phyloP scores from a whole-genome alignment of 257 asterid species.

The Verbena officinalis region DNA sequence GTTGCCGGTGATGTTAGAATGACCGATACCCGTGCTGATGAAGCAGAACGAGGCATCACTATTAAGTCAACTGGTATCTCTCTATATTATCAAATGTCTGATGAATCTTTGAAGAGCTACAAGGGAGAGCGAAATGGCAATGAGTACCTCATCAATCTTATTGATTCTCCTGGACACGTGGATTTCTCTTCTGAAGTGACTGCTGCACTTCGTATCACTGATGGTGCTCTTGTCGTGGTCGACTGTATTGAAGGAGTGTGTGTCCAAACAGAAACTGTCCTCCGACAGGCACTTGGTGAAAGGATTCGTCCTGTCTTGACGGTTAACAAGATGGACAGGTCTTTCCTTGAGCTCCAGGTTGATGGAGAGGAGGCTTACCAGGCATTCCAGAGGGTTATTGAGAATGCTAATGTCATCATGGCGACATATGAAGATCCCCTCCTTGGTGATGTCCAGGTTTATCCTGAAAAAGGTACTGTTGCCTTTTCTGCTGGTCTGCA shows the following conservation, averaged over 20 bases:
- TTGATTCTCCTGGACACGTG: conserved; percentile 1
- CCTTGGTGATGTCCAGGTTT: conserved; percentile 5
- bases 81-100: background rate
- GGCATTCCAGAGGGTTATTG: conserved; percentile 9
- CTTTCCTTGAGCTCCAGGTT: conserved; percentile 9
- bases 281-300: conserved; percentile 1
- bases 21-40: conserved; percentile 52
- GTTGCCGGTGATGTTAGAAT: conserved; percentile 45
- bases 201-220: background rate
- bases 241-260: conserved; percentile 5
- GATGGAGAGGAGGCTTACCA: conserved; percentile 10
- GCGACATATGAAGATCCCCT: conserved; percentile 6
- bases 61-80: background rate
- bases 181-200: conserved; percentile 8
- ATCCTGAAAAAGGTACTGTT: background rate
- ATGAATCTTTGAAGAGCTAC: background rate
- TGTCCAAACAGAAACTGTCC: conserved; percentile 7
- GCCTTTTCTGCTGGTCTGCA: conserved; percentile 23
- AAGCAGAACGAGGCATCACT: conserved; percentile 11
- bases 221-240: conserved; percentile 5
- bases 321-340: conserved; percentile 5
- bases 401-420: conserved; percentile 8
- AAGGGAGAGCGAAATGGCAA: conserved; percentile 1
- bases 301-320: conserved; percentile 19
- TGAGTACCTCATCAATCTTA: conserved; percentile 8